Conservation (phyloP, 2,329 filamentous ascomycete species). For the Rutstroemia sp. region DNA sequence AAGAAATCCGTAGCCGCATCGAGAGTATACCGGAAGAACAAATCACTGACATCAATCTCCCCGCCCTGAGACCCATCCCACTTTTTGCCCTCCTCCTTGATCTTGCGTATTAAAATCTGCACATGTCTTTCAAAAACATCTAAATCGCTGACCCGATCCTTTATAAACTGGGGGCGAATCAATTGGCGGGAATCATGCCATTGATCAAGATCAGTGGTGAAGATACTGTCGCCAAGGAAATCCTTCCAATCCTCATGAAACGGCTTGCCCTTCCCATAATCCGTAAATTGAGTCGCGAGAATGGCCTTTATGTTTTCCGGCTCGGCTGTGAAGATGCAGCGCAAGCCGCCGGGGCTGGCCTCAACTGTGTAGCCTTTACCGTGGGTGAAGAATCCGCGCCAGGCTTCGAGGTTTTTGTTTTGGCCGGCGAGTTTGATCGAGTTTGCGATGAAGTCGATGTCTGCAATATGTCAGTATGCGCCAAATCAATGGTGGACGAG, state of each 20-base stretch:
- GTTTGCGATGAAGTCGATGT: slow-evolving; percentile 51
- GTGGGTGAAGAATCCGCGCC: slow-evolving; percentile 42
- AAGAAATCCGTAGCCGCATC: slow-evolving; percentile 85
- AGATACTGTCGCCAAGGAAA: slow-evolving; percentile 71
- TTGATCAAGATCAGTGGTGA: slow-evolving; percentile 67
- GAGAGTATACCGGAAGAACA: slow-evolving; percentile 80
- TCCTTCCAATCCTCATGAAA: slow-evolving; percentile 72
- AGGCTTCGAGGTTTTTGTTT: slow-evolving; percentile 54
- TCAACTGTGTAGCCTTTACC: slow-evolving; percentile 51
- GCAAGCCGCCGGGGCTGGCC: slow-evolving; percentile 25
- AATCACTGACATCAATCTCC: slow-evolving; percentile 61
- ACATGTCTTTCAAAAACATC: slow-evolving; percentile 76
- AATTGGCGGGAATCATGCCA: slow-evolving; percentile 81
- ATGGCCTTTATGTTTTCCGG: slow-evolving; percentile 89
- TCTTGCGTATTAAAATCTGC: slow-evolving; percentile 60
- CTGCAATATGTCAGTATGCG: slow-evolving; percentile 32
- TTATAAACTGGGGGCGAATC: slow-evolving; percentile 79
- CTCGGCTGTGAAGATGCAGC: slow-evolving; percentile 63
- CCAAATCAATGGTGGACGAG: neutral
- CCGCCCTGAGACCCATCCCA: slow-evolving; percentile 44
- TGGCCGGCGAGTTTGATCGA: slow-evolving; percentile 7
- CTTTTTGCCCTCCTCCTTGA: slow-evolving; percentile 49
- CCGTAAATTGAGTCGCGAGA: slow-evolving; percentile 76
- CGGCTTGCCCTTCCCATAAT: slow-evolving; percentile 72
- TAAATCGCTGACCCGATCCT: slow-evolving; percentile 75